Percentiles rank a stretch among this genome's conserved stretches.
Conservation (phyloP, 2,329 filamentous ascomycete species). For the Huntiella moniliformis region DNA sequence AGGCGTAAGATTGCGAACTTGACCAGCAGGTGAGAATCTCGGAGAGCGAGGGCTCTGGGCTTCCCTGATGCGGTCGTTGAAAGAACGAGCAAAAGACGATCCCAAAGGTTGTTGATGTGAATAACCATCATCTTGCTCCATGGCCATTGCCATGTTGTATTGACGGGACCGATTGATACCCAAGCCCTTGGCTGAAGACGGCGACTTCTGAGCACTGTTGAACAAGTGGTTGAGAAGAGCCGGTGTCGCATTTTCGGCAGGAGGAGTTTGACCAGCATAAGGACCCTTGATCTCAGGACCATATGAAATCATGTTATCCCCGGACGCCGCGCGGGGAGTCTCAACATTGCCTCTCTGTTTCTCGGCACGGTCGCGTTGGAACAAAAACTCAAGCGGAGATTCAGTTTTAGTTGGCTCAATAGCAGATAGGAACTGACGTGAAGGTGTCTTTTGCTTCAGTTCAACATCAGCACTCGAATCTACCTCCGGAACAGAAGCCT, state of each 20-base stretch:
- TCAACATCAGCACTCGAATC: background rate
- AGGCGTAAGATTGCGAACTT: too few relatives aligned
- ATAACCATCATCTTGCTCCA: constrained; percentile 5
- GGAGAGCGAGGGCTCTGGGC: constrained; percentile 2
- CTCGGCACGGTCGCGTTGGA: constrained; percentile 69
- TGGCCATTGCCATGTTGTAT: constrained; percentile 9
- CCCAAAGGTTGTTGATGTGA: constrained; percentile 3
- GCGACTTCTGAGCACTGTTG: constrained; percentile 9
- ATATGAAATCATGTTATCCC: too few relatives aligned
- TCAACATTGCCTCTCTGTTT: constrained; percentile 31
- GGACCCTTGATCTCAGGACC: background rate
- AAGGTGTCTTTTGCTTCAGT: constrained; percentile 2
- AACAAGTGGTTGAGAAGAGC: constrained; percentile 4
- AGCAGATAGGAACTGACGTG: background rate
- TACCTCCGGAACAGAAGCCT: constrained; percentile 20
- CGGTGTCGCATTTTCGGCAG: constrained; percentile 3
- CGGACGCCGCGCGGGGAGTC: background rate
- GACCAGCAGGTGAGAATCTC: too few relatives aligned
- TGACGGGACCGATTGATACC: constrained; percentile 4
- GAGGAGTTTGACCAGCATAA: constrained; percentile 2
- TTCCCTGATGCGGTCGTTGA: constrained; percentile 7
- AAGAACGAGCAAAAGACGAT: constrained; percentile 6
- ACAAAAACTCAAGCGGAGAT: constrained; percentile 78
- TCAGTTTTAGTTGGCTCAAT: constrained; percentile 20
- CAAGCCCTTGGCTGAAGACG: constrained; percentile 6